These are phyloP conservation scores for Aspergillus hancockii DNA, from an alignment of 495 filamentous ascomycete genomes.

Conservation along the genomic window DNA sequence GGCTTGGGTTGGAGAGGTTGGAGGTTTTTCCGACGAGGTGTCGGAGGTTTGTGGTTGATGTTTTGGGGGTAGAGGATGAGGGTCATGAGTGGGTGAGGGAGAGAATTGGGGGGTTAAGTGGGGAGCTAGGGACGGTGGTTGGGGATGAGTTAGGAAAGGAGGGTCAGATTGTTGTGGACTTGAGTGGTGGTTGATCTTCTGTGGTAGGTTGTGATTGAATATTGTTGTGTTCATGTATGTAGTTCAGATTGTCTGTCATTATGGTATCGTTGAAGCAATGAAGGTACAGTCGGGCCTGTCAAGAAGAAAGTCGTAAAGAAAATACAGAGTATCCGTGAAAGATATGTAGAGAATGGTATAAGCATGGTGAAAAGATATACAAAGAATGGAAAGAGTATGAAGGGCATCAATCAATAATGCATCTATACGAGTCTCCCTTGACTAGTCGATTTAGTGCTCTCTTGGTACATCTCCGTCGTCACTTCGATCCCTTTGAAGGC, in stretches of 20 bases:
- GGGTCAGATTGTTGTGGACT: slow-evolving; percentile 33
- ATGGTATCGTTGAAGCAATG: background rate
- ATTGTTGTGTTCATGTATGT: background rate
- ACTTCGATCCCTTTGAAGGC: slow-evolving; percentile 34
- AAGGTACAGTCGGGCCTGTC: background rate
- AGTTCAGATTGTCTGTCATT: background rate
- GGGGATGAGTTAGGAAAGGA: slow-evolving; percentile 16
- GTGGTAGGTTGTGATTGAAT: background rate
- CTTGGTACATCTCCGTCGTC: slow-evolving; percentile 38
- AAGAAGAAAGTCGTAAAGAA: background rate
- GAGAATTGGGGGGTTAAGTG: slow-evolving; percentile 23
- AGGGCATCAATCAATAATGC: slow-evolving; percentile 1
- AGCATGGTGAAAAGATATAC: background rate
- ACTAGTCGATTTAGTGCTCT: slow-evolving; percentile 25
- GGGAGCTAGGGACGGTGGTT: slow-evolving; percentile 25
- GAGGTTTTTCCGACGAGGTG: slow-evolving; percentile 35
- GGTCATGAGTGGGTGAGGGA: slow-evolving; percentile 31
- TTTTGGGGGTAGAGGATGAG: slow-evolving; percentile 21
- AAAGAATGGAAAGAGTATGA: background rate
- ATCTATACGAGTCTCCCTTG: slow-evolving; percentile 28
- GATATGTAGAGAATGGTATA: background rate
- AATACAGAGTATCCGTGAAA: background rate
- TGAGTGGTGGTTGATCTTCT: background rate
- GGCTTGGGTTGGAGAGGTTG: slow-evolving; percentile 24
- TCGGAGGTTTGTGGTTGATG: slow-evolving; percentile 27